Evolutionary conservation across 148 eudicot species (phyloP), one percentile per base, ranked within the genome.

Genomic region (Drosera capensis): DNA sequence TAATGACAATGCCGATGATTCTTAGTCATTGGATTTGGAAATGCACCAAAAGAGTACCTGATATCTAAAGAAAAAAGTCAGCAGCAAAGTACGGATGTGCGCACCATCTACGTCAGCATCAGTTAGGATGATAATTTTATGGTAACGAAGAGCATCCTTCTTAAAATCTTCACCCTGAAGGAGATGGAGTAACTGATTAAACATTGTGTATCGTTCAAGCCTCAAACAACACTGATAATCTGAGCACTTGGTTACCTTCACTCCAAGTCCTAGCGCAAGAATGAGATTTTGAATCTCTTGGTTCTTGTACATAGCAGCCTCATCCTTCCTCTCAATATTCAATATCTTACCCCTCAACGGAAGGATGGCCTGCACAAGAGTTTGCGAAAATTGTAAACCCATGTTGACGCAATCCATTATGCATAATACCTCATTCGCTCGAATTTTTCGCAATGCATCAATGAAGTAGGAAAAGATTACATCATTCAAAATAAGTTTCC

Each of bases 21-120:
- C 21, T 46, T 8, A 25, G 11, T 18, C 5, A 14, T 23, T 29
- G 2, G 20, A 30, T 8, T 25, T 19, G 11, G 49, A 37, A 14
- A 20, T 31, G 24, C 17, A 48, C 13, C n/a, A 4, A 38, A 20
- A 25, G 38, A 41, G 29, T 67, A 90, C 97, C 93, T 90, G 97
- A 58, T 90, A 90, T 77, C 97, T 78, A 59, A 52, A 90, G 78
- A 90, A 90, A 63, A 90, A 90, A 36, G 97, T 90, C 62, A 90
- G 55, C 23, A 90, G 38, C 42, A 90, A 48, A 16, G 97, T 90
- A 39, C 97, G 74, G 35, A 90, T 90, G 59, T 90, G 97, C 52
- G 97, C 97, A 43, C 97, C 97, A 78, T 90, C 97, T 17, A 90
- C 97, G 46, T 90, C 97, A 60, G 97, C 97, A 67, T 90, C 97